phyloP scores from a whole-genome alignment of 2,329 filamentous ascomycete genomes.

The Talaromyces sp. region DNA sequence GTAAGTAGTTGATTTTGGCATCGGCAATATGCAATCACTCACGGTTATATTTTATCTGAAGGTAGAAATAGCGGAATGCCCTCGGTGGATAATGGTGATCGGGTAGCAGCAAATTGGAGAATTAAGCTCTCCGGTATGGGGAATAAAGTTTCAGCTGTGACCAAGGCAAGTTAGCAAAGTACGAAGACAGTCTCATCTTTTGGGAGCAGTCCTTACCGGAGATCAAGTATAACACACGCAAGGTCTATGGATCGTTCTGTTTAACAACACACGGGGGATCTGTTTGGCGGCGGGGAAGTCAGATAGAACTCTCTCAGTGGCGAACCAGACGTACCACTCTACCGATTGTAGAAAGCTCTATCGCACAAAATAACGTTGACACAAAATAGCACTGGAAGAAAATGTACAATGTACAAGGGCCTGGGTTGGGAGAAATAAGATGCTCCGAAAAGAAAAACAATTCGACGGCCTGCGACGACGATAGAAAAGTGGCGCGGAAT shows the following conservation, averaged over 20 bases:
- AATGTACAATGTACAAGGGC: conserved; percentile 5
- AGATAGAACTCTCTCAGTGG: neutral
- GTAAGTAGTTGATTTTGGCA: neutral
- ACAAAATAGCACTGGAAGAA: neutral
- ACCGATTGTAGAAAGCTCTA: conserved; percentile 8
- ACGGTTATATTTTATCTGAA: neutral
- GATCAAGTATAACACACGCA: conserved; percentile 3
- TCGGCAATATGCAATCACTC: neutral
- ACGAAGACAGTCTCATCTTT: neutral
- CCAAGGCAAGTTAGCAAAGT: neutral
- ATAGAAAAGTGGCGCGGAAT: neutral
- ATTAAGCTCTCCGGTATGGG: neutral
- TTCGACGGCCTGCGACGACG: conserved; percentile 12
- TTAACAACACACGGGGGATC: conserved; percentile 1
- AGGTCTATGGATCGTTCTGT: neutral
- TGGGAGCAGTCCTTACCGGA: neutral
- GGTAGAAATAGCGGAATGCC: neutral
- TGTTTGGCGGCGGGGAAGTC: neutral
- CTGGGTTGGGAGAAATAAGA: neutral
- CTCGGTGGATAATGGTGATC: neutral
- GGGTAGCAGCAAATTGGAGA: neutral
- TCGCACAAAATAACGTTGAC: conserved; percentile 2
- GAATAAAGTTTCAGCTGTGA: neutral
- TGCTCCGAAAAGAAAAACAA: neutral
- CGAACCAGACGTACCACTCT: conserved; percentile 4